Conservation (phyloP, 2,329 filamentous ascomycete species). For the Trichophyton rubrum region DNA sequence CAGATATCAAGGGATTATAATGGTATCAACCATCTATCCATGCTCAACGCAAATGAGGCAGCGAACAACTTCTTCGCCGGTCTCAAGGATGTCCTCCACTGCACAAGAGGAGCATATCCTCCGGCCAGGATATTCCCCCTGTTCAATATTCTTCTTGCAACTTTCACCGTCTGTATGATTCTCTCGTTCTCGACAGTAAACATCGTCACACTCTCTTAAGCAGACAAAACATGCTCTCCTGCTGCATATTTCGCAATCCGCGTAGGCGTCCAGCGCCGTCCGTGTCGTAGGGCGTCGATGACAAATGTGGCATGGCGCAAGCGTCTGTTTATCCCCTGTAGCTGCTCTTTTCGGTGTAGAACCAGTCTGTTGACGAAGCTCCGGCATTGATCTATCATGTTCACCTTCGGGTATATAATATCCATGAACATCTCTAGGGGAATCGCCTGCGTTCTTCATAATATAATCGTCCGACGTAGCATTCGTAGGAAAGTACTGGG, state of each 20-base stretch:
- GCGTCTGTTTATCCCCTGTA: constrained; percentile 2
- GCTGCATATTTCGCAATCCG: constrained; percentile 30
- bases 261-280: constrained; percentile 30
- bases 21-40: not conserved
- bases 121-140: constrained; percentile 12
- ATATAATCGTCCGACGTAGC: not conserved
- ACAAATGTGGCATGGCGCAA: constrained; percentile 32
- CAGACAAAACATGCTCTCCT: constrained; percentile 32
- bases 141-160: not conserved
- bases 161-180: not conserved
- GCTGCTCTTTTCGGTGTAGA: not conserved
- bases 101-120: constrained; percentile 31
- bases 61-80: constrained; percentile 25
- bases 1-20: not conserved
- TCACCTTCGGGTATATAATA: not conserved
- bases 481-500: not conserved
- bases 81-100: constrained; percentile 28
- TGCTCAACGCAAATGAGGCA: constrained; percentile 27
- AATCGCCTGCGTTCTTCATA: not conserved
- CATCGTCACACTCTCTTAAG: constrained; percentile 28
- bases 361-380: not conserved
- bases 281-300: constrained; percentile 30
- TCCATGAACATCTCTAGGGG: not conserved
- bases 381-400: not conserved
- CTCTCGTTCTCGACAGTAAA: constrained; percentile 18